Conservation (phyloP, 371 early-diverging fungal genomes). For the Mucor racemosus region DNA sequence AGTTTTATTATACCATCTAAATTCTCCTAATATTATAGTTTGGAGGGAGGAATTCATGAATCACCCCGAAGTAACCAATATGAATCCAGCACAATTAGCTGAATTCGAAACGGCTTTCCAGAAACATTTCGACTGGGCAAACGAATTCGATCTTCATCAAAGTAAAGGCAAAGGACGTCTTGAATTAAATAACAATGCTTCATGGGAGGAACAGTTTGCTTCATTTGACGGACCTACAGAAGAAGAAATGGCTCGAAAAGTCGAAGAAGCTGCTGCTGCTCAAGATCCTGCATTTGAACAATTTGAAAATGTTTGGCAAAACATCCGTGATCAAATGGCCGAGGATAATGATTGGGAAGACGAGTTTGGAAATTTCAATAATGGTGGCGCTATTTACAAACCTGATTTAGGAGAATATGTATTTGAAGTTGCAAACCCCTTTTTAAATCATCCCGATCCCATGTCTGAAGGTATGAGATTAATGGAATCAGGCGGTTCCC, state of each 20-base stretch:
- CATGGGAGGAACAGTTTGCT: slow-evolving; percentile 72
- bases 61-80: slow-evolving; percentile 50
- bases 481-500: slow-evolving; percentile 57
- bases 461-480: slow-evolving; percentile 58
- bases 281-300: slow-evolving; percentile 50
- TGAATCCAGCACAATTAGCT: slow-evolving; percentile 53
- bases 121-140: slow-evolving; percentile 70
- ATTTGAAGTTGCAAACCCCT: slow-evolving; percentile 82
- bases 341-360: slow-evolving; percentile 63
- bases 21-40: slow-evolving; percentile 26
- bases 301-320: slow-evolving; percentile 65
- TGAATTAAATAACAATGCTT: slow-evolving; percentile 37
- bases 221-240: slow-evolving; percentile 56
- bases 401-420: slow-evolving; percentile 72
- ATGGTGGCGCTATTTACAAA: slow-evolving; percentile 43
- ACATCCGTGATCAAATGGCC: slow-evolving; percentile 56
- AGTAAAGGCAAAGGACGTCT: slow-evolving; percentile 59
- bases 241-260: slow-evolving; percentile 53
- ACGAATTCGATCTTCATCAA: slow-evolving; percentile 54
- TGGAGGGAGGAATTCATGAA: slow-evolving; percentile 70
- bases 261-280: slow-evolving; percentile 53
- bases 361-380: slow-evolving; percentile 59
- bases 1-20: slow-evolving; percentile 1
- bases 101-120: slow-evolving; percentile 70
- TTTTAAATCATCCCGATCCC: slow-evolving; percentile 57